These are phyloP conservation scores for Venturia carpophila DNA, from an alignment of 2,329 filamentous ascomycete species.

Conservation along the genomic window DNA sequence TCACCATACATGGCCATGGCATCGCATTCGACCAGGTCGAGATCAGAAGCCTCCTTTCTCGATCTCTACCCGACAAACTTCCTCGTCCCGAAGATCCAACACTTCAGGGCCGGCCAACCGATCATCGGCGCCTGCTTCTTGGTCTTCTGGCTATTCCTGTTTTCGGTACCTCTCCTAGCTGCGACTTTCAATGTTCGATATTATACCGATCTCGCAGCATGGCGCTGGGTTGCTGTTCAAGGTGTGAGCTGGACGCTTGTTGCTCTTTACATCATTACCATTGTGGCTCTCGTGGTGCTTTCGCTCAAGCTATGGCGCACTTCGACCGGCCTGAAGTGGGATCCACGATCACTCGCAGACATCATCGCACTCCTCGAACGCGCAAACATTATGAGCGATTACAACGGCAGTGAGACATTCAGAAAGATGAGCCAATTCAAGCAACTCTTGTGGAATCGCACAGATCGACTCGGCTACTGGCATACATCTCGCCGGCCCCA, in stretches of 20 bases:
- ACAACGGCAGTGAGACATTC: slow-evolving; percentile 59
- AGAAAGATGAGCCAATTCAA: slow-evolving; percentile 46
- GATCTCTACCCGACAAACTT: slow-evolving; percentile 54
- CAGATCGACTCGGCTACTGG: slow-evolving; percentile 82
- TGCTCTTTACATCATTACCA: slow-evolving; percentile 61
- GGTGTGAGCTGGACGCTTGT: slow-evolving; percentile 72
- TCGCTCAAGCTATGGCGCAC: slow-evolving; percentile 57
- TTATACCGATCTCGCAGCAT: slow-evolving; percentile 54
- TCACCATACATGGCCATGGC: slow-evolving; percentile 74
- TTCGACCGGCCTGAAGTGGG: slow-evolving; percentile 75
- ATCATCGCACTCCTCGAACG: slow-evolving; percentile 68
- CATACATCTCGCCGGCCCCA: slow-evolving; percentile 55
- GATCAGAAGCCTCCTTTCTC: slow-evolving; percentile 59
- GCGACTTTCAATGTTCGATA: slow-evolving; percentile 62
- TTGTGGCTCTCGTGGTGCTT: slow-evolving; percentile 51
- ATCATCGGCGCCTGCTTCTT: slow-evolving; percentile 59
- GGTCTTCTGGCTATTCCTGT: slow-evolving; percentile 68
- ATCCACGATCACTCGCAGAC: slow-evolving; percentile 73
- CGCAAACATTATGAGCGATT: slow-evolving; percentile 70
- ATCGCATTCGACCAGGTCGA: slow-evolving; percentile 50
- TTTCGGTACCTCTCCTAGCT: slow-evolving; percentile 75
- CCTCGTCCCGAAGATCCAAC: slow-evolving; percentile 58
- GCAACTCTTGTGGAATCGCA: slow-evolving; percentile 48
- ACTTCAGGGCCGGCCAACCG: slow-evolving; percentile 61
- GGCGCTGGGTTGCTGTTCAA: slow-evolving; percentile 74